Base-by-base conservation (phyloP, 495 filamentous ascomycete genomes). In the Cercophora samala region DNA sequence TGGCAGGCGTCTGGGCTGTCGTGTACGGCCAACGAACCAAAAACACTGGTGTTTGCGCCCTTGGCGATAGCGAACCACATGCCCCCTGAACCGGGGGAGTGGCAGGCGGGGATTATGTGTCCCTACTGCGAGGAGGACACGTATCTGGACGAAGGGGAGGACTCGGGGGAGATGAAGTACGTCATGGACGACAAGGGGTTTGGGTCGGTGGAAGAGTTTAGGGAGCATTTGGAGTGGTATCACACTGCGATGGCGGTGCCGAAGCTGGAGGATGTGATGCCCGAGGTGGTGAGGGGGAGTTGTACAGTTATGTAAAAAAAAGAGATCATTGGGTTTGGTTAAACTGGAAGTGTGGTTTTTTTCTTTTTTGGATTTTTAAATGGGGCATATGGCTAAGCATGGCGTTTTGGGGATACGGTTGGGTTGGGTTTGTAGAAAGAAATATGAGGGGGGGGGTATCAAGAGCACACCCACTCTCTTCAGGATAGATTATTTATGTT, bases 1-100 rank as follows among this genome's bases (percentile, higher is more conserved):
- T 74, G 74, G 73, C 76, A 77, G 60, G 74, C 77, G 4, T 53
- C 29, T 1, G 70, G 69, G 8, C 0, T 64, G 0, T 72, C 60
- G n/a, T 25, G 64, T 58, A 13, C 70, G 56, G 74, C 62, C 23
- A 65, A 65, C 23, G 75, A 78, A 69, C 70, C 74, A 8, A 84
- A 83, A 70, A 76, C 73, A 21, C 64, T 84, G 37, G 75, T 84
- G 5, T 84, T 82, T 64, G 75, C 82, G 59, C 80, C 82, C 24
- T 70, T 82, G 26, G 81, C 81, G 21, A 79, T 84, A 17, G 81
- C 81, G 18, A 84, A 82, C 72, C 82, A 84, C 73, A 66, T 81
- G 22, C 71, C 79, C 18, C 82, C 82, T 0, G 72, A 74, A 9
- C 58, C 63, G 25, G 78, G 77, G 51, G 79, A 78, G 23, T 83